Base-by-base conservation (phyloP, 192 early-diverging fungal genomes). In the Allomyces javanicus region DNA sequence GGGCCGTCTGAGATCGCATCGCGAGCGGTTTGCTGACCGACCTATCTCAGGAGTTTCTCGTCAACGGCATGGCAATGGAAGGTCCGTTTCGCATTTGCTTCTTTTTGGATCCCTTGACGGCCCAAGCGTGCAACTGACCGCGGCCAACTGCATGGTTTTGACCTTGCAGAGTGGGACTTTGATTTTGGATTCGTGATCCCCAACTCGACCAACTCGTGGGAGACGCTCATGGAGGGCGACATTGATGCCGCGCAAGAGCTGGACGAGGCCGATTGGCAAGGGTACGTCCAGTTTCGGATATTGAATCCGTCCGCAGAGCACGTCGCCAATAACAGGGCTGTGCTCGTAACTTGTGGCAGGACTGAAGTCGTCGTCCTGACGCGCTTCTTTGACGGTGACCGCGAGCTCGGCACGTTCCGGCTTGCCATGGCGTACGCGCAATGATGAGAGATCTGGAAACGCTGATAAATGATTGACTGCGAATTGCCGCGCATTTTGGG, bases 181-280 rank as follows among this genome's bases (percentile, higher is more conserved):
- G 44, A 71, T 3, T 71, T 71, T 64, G 70, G 70, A 1, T 71
- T 71, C 24, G 67, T 71, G 10, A 71, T 71, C 61, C 70, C 70
- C 9, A 61, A 66, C 19, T 64, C 63, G 23, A 68, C 70, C 40
- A 71, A 71, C 64, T 67, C 67, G 25, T 71, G 70, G 70, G 58
- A 71, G 58, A 71, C 67, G 25, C 11, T 63, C 61, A 71, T 71
- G 14, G 67, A 68, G 33, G 50, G 50, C 21, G 50, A 58, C 21
- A 21, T n/a, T 21, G 50, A 58, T 1, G 67, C 62, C 25, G 67
- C 58, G 7, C 2, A 40, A 10, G 67, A 69, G 11, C 4, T 43
- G 44, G 62, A 14, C 50, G 50, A n/a, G 3, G 50, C 33, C 33
- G 7, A 7, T 40, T 40, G 33, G 33, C 33, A 40, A 40, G 33